These are phyloP conservation scores for Sporothrix inflata DNA, from an alignment of 2,329 filamentous ascomycete genomes.

Conservation along the genomic window DNA sequence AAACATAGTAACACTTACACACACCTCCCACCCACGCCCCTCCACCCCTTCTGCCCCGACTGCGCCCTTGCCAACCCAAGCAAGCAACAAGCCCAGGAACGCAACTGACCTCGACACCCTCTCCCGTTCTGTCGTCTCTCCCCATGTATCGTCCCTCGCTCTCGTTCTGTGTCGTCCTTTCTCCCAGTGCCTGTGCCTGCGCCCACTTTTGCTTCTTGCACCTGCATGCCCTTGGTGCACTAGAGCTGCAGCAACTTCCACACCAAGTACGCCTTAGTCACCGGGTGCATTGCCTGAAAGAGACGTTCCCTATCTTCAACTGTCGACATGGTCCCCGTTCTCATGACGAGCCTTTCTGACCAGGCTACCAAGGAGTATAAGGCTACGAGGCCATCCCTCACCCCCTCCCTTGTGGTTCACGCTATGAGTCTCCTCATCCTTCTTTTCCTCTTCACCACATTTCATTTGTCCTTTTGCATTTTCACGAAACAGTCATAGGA, in stretches of 20 bases:
- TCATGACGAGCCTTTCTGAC: constrained; percentile 37
- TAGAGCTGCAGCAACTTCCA: constrained; percentile 37
- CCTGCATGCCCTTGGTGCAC: constrained; percentile 32
- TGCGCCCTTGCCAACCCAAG: constrained; percentile 24
- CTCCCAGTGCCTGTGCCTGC: constrained; percentile 27
- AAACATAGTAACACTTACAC: background rate
- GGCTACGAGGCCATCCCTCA: constrained; percentile 54
- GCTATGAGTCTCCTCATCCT: constrained; percentile 37
- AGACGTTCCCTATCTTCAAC: constrained; percentile 31
- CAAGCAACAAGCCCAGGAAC: constrained; percentile 26
- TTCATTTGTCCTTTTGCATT: constrained; percentile 37
- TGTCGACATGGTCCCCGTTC: constrained; percentile 34
- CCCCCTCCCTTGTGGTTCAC: constrained; percentile 35
- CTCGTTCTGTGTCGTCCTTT: background rate
- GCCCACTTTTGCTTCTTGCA: constrained; percentile 31
- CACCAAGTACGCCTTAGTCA: constrained; percentile 33
- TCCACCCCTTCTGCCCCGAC: constrained; percentile 10
- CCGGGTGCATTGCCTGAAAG: constrained; percentile 29
- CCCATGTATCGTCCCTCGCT: constrained; percentile 1
- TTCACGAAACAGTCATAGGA: constrained; percentile 30
- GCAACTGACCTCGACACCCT: constrained; percentile 3
- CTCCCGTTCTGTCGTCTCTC: background rate
- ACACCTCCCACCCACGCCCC: constrained; percentile 14
- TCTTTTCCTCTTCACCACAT: constrained; percentile 35
- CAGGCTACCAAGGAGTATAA: constrained; percentile 54